phyloP scores from a whole-genome alignment of 805 yeast genomes.

The Blastobotrys terrestris region DNA sequence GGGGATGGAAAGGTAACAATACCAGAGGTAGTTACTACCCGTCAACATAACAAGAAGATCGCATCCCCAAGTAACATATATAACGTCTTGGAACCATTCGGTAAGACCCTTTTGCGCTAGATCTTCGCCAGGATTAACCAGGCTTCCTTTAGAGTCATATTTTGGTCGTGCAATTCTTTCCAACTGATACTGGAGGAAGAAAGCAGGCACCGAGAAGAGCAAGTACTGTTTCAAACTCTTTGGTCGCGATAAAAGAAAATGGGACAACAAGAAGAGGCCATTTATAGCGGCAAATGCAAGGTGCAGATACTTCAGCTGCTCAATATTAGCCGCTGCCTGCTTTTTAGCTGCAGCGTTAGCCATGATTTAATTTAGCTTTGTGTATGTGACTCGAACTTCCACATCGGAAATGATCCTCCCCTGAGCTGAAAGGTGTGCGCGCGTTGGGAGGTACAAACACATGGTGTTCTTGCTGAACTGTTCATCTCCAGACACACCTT shows the following conservation, averaged over 20 bases:
- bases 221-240: constrained; percentile 39
- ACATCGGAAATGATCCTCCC: not conserved
- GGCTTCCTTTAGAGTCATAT: constrained; percentile 40
- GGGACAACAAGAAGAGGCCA: constrained; percentile 33
- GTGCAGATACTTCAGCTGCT: constrained; percentile 31
- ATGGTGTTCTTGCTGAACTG: not conserved
- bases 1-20: constrained; percentile 36
- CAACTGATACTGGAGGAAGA: constrained; percentile 43
- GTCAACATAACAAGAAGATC: constrained; percentile 47
- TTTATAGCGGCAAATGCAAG: constrained; percentile 36
- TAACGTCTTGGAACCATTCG: constrained; percentile 65
- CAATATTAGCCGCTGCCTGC: constrained; percentile 32
- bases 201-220: constrained; percentile 38
- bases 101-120: constrained; percentile 56
- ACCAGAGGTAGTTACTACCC: constrained; percentile 59
- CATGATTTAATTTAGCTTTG: constrained; percentile 24
- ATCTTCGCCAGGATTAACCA: constrained; percentile 54
- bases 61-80: constrained; percentile 58
- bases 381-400: not conserved
- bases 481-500: not conserved
- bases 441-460: not conserved
- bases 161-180: constrained; percentile 59
- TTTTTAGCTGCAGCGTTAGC: constrained; percentile 41
- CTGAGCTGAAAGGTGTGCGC: not conserved
- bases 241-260: constrained; percentile 42